Evolutionary conservation across 2,329 filamentous ascomycete genomes (phyloP), one percentile per base, ranked within the genome.

Genomic region (Pezicula radicicola): DNA sequence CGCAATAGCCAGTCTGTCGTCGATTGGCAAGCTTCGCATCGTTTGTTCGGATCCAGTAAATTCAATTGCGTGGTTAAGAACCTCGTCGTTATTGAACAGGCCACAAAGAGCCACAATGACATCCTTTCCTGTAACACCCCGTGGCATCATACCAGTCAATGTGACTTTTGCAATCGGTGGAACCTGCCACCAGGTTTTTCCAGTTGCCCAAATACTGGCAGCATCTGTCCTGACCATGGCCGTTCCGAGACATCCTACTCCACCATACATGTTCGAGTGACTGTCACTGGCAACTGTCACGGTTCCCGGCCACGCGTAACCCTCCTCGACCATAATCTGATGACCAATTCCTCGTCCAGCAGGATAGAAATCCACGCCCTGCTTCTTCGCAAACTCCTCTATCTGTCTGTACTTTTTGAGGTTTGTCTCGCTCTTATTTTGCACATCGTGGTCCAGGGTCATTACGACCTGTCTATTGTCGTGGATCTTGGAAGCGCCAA

Each of bases 61-160:
- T 65, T 97, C 93, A 54, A 97, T 85, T 5, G 84, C 84, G 66
- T 96, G 91, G 72, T 97, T 97, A 13, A 97, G 77, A 0, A 97
- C 93, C 42, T 96, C 90, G 60, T 91, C 87, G 49, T 88, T 83
- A 70, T 89, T 88, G 75, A 97, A 95, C 0, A 96, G 72, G 1
- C 88, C 89, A 60, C 90, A 95, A 1, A 97, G 78, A 0, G 91
- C 89, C 25, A 97, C 81, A 59, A 97, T 97, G 12, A 96, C 88
- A 68, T 97, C 94, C 70, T 99, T 97, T 28, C 91, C 93, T 0
- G 88, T 91, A 1, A 96, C 91, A 10, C 92, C 92, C 1, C 75
- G 73, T 0, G 90, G 92, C 6, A 96, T 73, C 0, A 81, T 70
- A 6, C 91, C 92, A 0, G 80, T 89, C 10, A 97, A 77, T 0